These are phyloP conservation scores for Penicillium olsonii DNA, from an alignment of 2,329 filamentous ascomycete genomes.

Conservation along the genomic window DNA sequence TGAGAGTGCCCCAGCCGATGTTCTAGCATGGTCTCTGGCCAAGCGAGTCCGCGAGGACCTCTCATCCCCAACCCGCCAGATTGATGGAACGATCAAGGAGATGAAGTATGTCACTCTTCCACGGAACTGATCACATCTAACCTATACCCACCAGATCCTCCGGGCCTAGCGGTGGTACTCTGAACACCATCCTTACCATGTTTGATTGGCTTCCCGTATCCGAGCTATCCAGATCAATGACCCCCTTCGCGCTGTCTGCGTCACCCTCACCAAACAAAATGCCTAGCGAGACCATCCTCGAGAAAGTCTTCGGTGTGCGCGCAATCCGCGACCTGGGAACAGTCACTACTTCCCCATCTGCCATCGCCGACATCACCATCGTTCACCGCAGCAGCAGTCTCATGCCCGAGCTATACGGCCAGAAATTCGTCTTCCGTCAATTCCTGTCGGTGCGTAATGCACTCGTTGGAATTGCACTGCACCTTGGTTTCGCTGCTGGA, in stretches of 20 bases:
- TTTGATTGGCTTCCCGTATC: conserved; percentile 49
- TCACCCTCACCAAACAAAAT: conserved; percentile 38
- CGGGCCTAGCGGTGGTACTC: conserved; percentile 60
- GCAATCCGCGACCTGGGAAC: conserved; percentile 59
- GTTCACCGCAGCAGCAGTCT: conserved; percentile 63
- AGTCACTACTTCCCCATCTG: conserved; percentile 57
- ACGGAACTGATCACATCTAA: conserved; percentile 5
- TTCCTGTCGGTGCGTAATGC: conserved; percentile 56
- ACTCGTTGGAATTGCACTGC: conserved; percentile 51
- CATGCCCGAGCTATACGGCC: conserved; percentile 59
- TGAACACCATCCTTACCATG: conserved; percentile 65
- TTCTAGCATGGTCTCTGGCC: conserved; percentile 55
- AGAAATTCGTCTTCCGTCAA: conserved; percentile 59
- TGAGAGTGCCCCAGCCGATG: conserved; percentile 63
- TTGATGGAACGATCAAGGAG: conserved; percentile 56
- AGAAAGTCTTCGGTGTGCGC: conserved; percentile 52
- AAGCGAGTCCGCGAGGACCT: conserved; percentile 55
- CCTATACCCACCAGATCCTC: conserved; percentile 30
- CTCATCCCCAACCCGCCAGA: conserved; percentile 51
- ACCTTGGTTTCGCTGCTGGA: conserved; percentile 50
- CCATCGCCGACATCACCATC: conserved; percentile 56
- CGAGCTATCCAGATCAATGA: conserved; percentile 50
- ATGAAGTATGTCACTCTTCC: conserved; percentile 45
- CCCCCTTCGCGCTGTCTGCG: conserved; percentile 55
- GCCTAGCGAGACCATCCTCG: conserved; percentile 31